phyloP scores from a whole-genome alignment of 495 filamentous ascomycete genomes.

The Gamarada debralockiae region DNA sequence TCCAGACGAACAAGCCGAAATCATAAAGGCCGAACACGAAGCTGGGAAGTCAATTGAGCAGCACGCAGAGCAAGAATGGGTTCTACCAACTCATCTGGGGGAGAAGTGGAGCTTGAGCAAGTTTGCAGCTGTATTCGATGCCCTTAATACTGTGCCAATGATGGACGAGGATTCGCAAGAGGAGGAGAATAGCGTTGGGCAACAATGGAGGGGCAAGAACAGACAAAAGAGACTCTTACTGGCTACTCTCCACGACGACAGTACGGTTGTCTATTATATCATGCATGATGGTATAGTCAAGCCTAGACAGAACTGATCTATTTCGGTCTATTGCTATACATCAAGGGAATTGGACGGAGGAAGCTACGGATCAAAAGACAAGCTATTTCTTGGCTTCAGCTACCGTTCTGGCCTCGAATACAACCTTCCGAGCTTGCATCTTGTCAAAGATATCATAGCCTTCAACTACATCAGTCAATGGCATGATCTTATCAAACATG shows the following conservation, averaged over 20 bases:
- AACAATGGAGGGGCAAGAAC: conserved; percentile 37
- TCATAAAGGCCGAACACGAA: conserved; percentile 55
- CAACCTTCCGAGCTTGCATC: conserved; percentile 86
- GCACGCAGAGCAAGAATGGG: conserved; percentile 69
- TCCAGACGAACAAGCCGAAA: conserved; percentile 84
- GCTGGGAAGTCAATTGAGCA: conserved; percentile 33
- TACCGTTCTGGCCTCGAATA: conserved; percentile 31
- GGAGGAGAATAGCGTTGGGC: conserved; percentile 26
- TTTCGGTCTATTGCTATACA: neutral
- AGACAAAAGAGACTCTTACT: conserved; percentile 71
- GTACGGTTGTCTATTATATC: conserved; percentile 92
- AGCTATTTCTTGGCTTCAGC: neutral
- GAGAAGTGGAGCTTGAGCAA: conserved; percentile 78
- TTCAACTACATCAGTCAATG: conserved; percentile 72
- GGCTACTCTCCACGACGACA: conserved; percentile 82
- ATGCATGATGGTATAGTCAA: conserved; percentile 95
- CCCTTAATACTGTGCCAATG: conserved; percentile 48
- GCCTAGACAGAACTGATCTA: conserved; percentile 81
- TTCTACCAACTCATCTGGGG: conserved; percentile 75
- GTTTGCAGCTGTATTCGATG: conserved; percentile 80
- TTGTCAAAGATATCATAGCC: conserved; percentile 81
- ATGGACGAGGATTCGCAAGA: conserved; percentile 9
- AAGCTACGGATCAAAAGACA: no score
- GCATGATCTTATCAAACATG: conserved; percentile 94
- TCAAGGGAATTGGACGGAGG: no score